Conservation (phyloP, 1,139 yeast genomes). For the Candida albicans region DNA sequence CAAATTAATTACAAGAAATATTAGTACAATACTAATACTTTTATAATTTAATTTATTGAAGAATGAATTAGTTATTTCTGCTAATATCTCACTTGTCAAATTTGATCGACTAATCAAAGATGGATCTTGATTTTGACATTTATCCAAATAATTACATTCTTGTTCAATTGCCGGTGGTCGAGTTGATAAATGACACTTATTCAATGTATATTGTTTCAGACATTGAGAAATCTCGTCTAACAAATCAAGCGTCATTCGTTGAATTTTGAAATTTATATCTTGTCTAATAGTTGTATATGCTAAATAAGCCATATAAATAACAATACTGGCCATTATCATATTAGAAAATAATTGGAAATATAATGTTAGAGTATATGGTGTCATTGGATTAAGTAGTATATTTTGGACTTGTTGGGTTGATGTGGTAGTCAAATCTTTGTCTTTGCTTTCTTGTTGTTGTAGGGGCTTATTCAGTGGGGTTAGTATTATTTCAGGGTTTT, state of each 20-base stretch:
- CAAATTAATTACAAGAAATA: background rate
- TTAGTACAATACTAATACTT: constrained; percentile 41
- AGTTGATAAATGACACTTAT: constrained; percentile 56
- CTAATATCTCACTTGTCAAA: constrained; percentile 79
- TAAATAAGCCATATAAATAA: constrained; percentile 54
- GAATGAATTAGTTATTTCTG: constrained; percentile 78
- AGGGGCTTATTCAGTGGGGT: constrained; percentile 15
- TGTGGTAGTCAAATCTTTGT: constrained; percentile 1
- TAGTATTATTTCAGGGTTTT: constrained; percentile 12
- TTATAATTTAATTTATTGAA: constrained; percentile 76
- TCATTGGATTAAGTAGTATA: constrained; percentile 16
- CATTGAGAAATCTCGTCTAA: constrained; percentile 71
- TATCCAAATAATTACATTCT: constrained; percentile 75
- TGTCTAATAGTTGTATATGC: constrained; percentile 61
- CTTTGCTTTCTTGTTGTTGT: constrained; percentile 4
- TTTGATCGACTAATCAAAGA: constrained; percentile 71
- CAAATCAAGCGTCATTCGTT: constrained; percentile 58
- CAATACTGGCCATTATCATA: constrained; percentile 52
- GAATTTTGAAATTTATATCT: constrained; percentile 73
- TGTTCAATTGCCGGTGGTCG: constrained; percentile 73
- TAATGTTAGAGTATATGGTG: constrained; percentile 65
- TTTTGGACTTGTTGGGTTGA: constrained; percentile 5
- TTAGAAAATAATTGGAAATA: constrained; percentile 74
- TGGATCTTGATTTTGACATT: constrained; percentile 88
- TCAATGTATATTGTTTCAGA: constrained; percentile 64